Percentiles rank a stretch among this genome's conserved stretches.
phyloP scores from a whole-genome alignment of 495 filamentous ascomycete genomes.

The Apodospora peruviana region DNA sequence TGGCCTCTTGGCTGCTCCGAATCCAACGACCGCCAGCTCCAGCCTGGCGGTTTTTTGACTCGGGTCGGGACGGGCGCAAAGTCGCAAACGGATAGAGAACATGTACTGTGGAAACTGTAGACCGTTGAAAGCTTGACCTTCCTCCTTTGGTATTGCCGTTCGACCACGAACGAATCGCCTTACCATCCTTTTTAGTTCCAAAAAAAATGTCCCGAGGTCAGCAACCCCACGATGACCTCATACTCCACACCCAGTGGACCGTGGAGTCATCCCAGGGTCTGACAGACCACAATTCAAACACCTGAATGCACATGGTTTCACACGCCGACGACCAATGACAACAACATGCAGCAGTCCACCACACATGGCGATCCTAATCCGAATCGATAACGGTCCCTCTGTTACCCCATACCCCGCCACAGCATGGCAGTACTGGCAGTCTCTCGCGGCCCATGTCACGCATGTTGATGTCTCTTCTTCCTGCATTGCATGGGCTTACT shows the following conservation, averaged over 20 bases:
- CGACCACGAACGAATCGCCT: background rate
- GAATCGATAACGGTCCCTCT: background rate
- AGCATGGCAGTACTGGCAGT: background rate
- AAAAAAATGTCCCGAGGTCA: background rate
- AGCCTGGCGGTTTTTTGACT: too few species aligned
- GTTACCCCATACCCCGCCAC: background rate
- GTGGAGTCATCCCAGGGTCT: background rate
- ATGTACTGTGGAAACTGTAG: too few species aligned
- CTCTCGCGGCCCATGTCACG: too few species aligned
- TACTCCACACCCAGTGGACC: background rate
- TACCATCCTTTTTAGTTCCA: background rate
- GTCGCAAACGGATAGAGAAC: too few species aligned
- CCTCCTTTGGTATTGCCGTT: too few species aligned
- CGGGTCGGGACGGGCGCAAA: too few species aligned
- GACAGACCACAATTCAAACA: background rate
- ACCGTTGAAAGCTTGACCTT: too few species aligned
- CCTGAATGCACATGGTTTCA: background rate
- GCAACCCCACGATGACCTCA: slow-evolving; percentile 1
- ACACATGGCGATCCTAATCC: background rate
- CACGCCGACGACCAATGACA: background rate
- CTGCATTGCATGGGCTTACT: too few species aligned
- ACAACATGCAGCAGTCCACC: background rate
- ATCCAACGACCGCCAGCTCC: too few species aligned
- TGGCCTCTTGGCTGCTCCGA: too few species aligned
- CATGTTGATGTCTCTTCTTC: too few species aligned